Conservation (phyloP, 1,139 yeast genomes). For the Nakaseomyces nivariensis region DNA sequence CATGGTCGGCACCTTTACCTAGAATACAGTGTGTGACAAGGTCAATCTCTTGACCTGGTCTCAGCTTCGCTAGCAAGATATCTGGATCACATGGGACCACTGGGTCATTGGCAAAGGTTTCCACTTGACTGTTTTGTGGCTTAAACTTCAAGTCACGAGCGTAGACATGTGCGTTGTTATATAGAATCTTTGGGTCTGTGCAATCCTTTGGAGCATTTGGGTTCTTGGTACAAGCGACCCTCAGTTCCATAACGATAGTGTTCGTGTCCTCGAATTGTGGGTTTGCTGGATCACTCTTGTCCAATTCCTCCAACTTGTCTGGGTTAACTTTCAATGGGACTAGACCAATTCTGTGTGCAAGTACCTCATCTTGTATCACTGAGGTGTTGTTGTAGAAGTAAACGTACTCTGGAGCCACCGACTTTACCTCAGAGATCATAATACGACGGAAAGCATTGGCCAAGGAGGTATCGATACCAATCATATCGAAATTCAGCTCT, state of each 20-base stretch:
- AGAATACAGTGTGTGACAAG: constrained; percentile 82
- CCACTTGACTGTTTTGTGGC: constrained; percentile 82
- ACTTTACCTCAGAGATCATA: constrained; percentile 93
- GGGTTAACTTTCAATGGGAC: constrained; percentile 88
- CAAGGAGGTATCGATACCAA: constrained; percentile 80
- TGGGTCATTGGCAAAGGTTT: constrained; percentile 55
- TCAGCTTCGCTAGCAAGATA: constrained; percentile 76
- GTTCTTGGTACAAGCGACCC: constrained; percentile 75
- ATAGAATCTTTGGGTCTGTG: constrained; percentile 74
- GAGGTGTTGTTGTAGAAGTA: constrained; percentile 90
- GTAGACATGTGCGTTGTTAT: constrained; percentile 75
- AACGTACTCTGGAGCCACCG: constrained; percentile 88
- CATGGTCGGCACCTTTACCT: constrained; percentile 92
- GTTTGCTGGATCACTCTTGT: constrained; percentile 49
- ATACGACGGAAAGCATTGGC: constrained; percentile 96
- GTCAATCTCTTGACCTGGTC: constrained; percentile 95
- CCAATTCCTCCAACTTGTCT: constrained; percentile 75
- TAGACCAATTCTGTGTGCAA: constrained; percentile 89
- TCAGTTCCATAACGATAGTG: constrained; percentile 74
- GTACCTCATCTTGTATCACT: constrained; percentile 92
- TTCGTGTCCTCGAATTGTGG: constrained; percentile 76
- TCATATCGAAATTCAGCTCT: constrained; percentile 76
- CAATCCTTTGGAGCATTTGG: constrained; percentile 73
- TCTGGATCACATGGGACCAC: constrained; percentile 79
- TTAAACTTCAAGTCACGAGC: constrained; percentile 83